Percentiles rank a stretch among this genome's conserved stretches.
Conservation (phyloP, 192 early-diverging fungal genomes). For the Rhizoclosmatium sp. region DNA sequence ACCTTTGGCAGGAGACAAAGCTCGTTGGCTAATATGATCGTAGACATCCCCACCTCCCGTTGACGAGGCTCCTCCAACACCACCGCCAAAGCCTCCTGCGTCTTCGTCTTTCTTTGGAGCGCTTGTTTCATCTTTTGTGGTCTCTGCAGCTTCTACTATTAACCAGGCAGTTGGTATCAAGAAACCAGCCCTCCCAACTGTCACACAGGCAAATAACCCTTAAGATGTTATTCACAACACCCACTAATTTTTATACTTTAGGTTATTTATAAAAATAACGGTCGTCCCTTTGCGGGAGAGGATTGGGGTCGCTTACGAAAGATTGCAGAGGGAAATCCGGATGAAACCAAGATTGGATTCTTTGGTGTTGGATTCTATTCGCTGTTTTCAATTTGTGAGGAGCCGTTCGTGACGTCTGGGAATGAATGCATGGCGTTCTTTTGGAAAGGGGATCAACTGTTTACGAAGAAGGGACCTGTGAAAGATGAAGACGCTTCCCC, state of each 20-base stretch:
- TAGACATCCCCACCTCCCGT: background rate
- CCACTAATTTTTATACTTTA: background rate
- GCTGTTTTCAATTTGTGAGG: conserved; percentile 88
- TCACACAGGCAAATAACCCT: conserved; percentile 31
- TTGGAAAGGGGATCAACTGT: conserved; percentile 84
- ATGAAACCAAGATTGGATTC: conserved; percentile 79
- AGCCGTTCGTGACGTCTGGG: conserved; percentile 84
- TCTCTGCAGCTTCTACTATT: background rate
- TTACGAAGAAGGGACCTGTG: conserved; percentile 72
- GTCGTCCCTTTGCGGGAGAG: conserved; percentile 76
- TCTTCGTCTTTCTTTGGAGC: conserved; percentile 15
- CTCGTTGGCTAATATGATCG: background rate
- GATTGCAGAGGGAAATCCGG: conserved; percentile 94
- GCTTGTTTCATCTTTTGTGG: conserved; percentile 28
- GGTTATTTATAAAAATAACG: conserved; percentile 82
- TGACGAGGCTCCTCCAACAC: conserved; percentile 8
- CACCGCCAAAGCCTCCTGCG: conserved; percentile 15
- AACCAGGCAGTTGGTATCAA: conserved; percentile 1
- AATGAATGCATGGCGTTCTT: conserved; percentile 86
- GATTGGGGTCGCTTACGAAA: conserved; percentile 84
- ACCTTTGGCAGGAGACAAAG: background rate
- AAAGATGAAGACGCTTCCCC: conserved; percentile 51
- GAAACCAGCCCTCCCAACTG: conserved; percentile 27
- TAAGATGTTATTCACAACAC: no score
- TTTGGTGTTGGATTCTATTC: conserved; percentile 89